These are phyloP conservation scores for Aspergillus funiculosus DNA, from an alignment of 495 filamentous ascomycete genomes.

Conservation along the genomic window DNA sequence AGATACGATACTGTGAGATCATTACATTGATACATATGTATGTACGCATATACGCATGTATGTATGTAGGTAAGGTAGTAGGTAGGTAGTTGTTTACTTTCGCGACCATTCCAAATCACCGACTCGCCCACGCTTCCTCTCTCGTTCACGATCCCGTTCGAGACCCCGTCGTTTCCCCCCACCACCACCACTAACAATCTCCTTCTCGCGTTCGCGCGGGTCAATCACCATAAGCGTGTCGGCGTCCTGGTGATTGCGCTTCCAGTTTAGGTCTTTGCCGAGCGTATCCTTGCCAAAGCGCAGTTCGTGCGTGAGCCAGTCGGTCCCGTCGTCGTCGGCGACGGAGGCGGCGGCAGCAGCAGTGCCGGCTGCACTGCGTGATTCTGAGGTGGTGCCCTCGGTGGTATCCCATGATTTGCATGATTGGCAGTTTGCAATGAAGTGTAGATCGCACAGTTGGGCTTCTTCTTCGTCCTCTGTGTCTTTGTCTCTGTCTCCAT, in stretches of 20 bases:
- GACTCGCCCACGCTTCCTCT: constrained; percentile 32
- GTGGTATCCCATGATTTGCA: constrained; percentile 66
- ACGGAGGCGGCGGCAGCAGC: constrained; percentile 36
- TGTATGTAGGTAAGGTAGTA: not conserved
- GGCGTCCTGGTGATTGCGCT: constrained; percentile 77
- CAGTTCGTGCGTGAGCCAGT: constrained; percentile 65
- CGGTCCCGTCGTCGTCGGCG: constrained; percentile 55
- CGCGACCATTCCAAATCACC: constrained; percentile 34
- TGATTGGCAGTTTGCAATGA: constrained; percentile 87
- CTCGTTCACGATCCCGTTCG: constrained; percentile 37
- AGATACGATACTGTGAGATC: too few species aligned
- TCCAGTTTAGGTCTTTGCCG: constrained; percentile 88
- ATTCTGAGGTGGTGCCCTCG: constrained; percentile 18
- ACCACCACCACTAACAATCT: constrained; percentile 36
- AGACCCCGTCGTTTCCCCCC: constrained; percentile 20
- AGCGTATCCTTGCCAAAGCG: constrained; percentile 84
- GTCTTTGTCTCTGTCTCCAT: constrained; percentile 29
- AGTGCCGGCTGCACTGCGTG: not conserved
- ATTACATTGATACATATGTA: too few species aligned
- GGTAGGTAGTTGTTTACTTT: not conserved
- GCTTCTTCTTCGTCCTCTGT: constrained; percentile 60
- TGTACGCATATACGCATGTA: not conserved
- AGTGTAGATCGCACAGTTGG: constrained; percentile 79
- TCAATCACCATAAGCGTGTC: constrained; percentile 94
- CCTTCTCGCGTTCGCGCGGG: constrained; percentile 76